These are phyloP conservation scores for Mycena latifolia DNA, from an alignment of 768 basidiomycete genomes.

Conservation along the genomic window DNA sequence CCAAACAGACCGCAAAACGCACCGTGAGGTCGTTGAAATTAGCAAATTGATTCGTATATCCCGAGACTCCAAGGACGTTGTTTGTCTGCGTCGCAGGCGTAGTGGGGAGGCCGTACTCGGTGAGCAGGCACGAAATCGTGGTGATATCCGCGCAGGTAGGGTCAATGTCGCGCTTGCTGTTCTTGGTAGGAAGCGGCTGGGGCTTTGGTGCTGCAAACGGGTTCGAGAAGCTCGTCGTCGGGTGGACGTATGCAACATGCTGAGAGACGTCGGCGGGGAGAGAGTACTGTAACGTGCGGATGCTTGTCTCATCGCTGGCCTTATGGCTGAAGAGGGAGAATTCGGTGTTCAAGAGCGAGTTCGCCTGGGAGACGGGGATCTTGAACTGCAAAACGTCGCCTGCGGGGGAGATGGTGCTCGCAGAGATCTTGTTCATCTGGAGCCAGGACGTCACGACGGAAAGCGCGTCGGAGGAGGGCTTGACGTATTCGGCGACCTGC, in stretches of 20 bases:
- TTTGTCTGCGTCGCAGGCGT: conserved; percentile 40
- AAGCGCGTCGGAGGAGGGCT: conserved; percentile 20
- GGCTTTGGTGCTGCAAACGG: conserved; percentile 16
- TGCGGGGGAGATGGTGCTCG: conserved; percentile 10
- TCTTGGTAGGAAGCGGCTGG: conserved; percentile 2
- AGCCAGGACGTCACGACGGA: conserved; percentile 21
- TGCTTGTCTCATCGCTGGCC: conserved; percentile 42
- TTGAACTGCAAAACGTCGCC: conserved; percentile 49
- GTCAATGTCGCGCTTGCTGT: conserved; percentile 22
- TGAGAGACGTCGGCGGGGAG: not conserved
- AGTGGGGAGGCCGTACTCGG: conserved; percentile 49
- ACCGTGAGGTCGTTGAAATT: conserved; percentile 35
- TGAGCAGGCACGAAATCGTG: conserved; percentile 38
- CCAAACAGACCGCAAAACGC: not conserved
- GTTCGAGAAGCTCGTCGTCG: conserved; percentile 49
- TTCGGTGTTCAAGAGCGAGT: conserved; percentile 44
- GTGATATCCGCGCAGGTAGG: conserved; percentile 24
- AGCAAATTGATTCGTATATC: conserved; percentile 39
- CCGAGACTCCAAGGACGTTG: conserved; percentile 47
- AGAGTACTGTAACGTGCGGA: conserved; percentile 47
- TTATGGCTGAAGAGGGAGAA: conserved; percentile 45
- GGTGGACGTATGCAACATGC: conserved; percentile 31
- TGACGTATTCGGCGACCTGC: conserved; percentile 28
- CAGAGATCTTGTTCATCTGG: conserved; percentile 4
- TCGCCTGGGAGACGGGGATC: conserved; percentile 47